A percentile compares a stretch with the other conserved stretches of the same genome.
These are phyloP conservation scores for Coemansia reversa DNA, from an alignment of 192 early-diverging fungal genomes.

Conservation along the genomic window DNA sequence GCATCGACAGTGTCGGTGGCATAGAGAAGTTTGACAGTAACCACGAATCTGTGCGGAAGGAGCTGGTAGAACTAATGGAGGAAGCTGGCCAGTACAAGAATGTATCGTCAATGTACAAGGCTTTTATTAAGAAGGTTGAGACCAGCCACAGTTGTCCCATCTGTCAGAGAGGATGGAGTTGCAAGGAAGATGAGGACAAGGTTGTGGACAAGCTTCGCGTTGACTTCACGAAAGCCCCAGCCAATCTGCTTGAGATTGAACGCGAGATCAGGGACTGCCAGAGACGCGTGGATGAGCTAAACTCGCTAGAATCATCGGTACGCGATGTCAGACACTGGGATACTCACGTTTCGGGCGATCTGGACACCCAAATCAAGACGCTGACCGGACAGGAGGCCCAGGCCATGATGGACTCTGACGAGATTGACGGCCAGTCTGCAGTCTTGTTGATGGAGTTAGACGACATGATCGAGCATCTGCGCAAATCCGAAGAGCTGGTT, in stretches of 20 bases:
- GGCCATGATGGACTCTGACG: slow-evolving; percentile 16
- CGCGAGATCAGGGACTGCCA: slow-evolving; percentile 27
- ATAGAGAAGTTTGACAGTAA: slow-evolving; percentile 18
- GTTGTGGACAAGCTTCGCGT: slow-evolving; percentile 41
- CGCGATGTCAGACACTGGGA: slow-evolving; percentile 47
- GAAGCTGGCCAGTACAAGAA: slow-evolving; percentile 51
- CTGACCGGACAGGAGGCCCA: slow-evolving; percentile 47
- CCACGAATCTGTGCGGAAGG: slow-evolving; percentile 39
- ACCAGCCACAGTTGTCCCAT: slow-evolving; percentile 73
- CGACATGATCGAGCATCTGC: slow-evolving; percentile 13
- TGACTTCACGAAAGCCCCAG: slow-evolving; percentile 46
- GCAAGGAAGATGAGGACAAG: slow-evolving; percentile 46
- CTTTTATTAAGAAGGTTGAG: slow-evolving; percentile 67
- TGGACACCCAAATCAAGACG: slow-evolving; percentile 53
- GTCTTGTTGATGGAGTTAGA: slow-evolving; percentile 21
- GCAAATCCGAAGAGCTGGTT: slow-evolving; percentile 27
- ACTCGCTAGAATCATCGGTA: slow-evolving; percentile 27
- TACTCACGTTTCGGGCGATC: slow-evolving; percentile 11
- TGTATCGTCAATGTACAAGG: slow-evolving; percentile 61
- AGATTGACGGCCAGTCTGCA: slow-evolving; percentile 21
- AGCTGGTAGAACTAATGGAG: slow-evolving; percentile 55
- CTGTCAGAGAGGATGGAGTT: slow-evolving; percentile 74
- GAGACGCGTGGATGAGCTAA: slow-evolving; percentile 25
- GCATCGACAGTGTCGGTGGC: slow-evolving; percentile 26
- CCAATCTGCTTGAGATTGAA: slow-evolving; percentile 38